Base-by-base conservation (phyloP, 1,284 basidiomycete species). In the Ustilago xerochloae region DNA sequence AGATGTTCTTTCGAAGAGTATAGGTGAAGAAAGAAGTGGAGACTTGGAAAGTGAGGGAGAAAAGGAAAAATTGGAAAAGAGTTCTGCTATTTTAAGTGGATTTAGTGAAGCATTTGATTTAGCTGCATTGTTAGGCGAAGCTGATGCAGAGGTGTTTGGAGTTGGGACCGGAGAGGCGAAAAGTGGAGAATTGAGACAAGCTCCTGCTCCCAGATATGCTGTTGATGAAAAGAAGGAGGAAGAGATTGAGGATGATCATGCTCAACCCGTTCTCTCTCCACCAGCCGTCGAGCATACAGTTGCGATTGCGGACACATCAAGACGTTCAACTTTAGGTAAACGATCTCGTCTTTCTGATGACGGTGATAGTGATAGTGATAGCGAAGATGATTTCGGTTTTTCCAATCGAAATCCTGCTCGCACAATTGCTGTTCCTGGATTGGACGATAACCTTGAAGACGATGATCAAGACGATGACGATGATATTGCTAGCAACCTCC, bases 51-150 rank as follows among this genome's bases (percentile, higher is more conserved):
- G 39, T 10, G 38, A 3, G 1, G 35, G 30, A 13, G 61, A 32
- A 9, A 36, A 35, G n/a, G 47, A 45, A 18, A 63, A 49, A 49
- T 41, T 75, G 15, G 65, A 63, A 20, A 26, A 67, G 46, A 62
- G 52, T 15, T 70, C 65, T 2, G 55, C 63, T 1, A 70, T 84
- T 36, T 33, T 82, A 10, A 51, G 66, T 6, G 56, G 63, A 13
- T 82, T 82, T 46, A 70, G 73, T 33, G 78, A 81, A 47, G 79
- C 79, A 18, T 84, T 84, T 48, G 81, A 84, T 39, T 64, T 84
- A 39, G 81, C 71, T 2, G 81, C 59, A 4, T 55, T 84, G 38
- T 57, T 84, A n/a, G 82, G 81, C 48, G 79, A 81, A 29, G 82
- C 82, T 1, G 82, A 84, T 48, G 81, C 80, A 22, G 77, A 81